Conservation (phyloP, 106 monocot genomes). For the Acorus calamus region DNA sequence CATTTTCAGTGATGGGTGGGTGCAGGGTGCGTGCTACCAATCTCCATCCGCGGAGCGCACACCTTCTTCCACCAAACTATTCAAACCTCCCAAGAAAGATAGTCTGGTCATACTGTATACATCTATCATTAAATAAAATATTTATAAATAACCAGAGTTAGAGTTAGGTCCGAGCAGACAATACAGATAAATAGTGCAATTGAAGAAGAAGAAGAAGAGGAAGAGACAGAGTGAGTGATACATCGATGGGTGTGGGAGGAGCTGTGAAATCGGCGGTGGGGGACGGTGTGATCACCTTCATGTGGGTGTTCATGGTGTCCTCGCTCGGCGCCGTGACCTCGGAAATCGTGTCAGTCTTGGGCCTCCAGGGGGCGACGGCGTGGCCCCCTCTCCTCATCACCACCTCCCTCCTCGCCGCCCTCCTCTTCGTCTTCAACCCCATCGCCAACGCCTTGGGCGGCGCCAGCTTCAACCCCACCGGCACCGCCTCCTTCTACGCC, state of each 20-base stretch:
- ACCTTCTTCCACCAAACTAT: no score
- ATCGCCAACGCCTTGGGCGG: slow-evolving; percentile 53
- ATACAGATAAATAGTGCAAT: no score
- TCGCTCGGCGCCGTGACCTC: slow-evolving; percentile 43
- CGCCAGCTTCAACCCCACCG: slow-evolving; percentile 83
- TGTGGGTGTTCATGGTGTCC: slow-evolving; percentile 80
- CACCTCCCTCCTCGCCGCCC: slow-evolving; percentile 36
- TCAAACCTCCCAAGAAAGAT: no score
- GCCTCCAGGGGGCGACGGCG: slow-evolving; percentile 5
- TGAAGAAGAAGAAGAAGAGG: no score
- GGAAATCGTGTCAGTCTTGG: slow-evolving; percentile 27
- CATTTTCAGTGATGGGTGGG: no score
- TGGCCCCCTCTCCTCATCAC: neutral
- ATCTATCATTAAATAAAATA: no score
- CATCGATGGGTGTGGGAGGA: slow-evolving; percentile 11
- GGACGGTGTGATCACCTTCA: slow-evolving; percentile 64
- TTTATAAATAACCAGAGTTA: no score
- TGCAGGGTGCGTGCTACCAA: no score
- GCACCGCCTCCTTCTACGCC: slow-evolving; percentile 72
- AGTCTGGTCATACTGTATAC: no score
- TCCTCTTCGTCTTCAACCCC: slow-evolving; percentile 51
- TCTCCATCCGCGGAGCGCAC: no score
- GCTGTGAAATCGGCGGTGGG: slow-evolving; percentile 34
- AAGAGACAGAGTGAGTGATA: no score
- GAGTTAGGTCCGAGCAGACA: no score